Evolutionary conservation across 129 eudicot species (phyloP).

Genomic region (Sambucus nigra): DNA sequence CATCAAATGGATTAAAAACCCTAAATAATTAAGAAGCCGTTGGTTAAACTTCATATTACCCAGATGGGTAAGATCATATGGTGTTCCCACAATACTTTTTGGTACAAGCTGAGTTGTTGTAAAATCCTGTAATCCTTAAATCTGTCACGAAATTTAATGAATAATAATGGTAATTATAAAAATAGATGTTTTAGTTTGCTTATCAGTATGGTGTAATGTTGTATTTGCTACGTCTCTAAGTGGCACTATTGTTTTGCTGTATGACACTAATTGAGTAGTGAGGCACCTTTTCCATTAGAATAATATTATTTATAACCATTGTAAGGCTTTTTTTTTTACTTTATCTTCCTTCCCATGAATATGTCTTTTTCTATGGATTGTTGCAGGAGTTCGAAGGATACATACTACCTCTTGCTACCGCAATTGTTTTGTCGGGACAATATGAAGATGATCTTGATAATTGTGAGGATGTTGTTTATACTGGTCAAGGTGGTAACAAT

Average conservation of each 20-base stretch:
- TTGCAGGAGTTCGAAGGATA: slow-evolving; percentile 35
- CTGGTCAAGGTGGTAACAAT: slow-evolving; percentile 97
- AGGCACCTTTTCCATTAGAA: too few species aligned
- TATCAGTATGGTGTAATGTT: neutral
- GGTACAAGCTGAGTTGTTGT: too few species aligned
- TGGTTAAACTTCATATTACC: too few species aligned
- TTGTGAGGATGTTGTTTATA: slow-evolving; percentile 64
- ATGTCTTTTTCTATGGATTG: slow-evolving; percentile 9
- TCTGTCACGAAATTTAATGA: too few species aligned
- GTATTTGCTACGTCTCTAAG: neutral
- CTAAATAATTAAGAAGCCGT: too few species aligned
- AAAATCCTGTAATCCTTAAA: too few species aligned
- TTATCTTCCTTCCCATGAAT: neutral
- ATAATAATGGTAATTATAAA: too few species aligned
- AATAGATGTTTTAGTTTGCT: neutral
- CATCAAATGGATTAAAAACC: too few species aligned
- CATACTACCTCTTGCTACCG: slow-evolving; percentile 54
- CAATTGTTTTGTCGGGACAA: slow-evolving; percentile 86
- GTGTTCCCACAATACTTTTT: too few species aligned
- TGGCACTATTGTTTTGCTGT: neutral
- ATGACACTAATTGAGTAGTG: neutral
- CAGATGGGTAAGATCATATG: too few species aligned
- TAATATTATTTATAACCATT: too few species aligned
- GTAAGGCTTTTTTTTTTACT: neutral
- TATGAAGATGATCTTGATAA: slow-evolving; percentile 92